Base-by-base conservation (phyloP, 2,329 filamentous ascomycete species). In the Arthrobotrys entomopaga region DNA sequence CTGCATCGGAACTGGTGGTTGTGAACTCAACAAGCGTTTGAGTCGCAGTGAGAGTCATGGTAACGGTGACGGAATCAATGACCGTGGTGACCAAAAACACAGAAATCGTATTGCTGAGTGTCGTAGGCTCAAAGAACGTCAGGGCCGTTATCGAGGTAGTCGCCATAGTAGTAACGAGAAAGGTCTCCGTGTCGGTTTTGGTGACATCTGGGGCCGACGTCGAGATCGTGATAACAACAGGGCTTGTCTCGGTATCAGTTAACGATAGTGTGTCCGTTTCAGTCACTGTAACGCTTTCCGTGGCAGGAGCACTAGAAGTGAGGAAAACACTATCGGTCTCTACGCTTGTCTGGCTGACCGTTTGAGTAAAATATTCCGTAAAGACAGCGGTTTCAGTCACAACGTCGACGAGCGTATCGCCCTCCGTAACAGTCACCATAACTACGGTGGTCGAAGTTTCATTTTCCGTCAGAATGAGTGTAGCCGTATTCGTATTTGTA, bases 401-500 rank as follows among this genome's bases (percentile, higher is more conserved):
- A 24, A 63, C 48, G 22, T 63, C 59, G 48, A 26, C 29, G 15
- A 26, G 3, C 8, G 20, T 26, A 13, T 24, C 48, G 2, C 16
- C 16, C 11, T 63, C 46, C 1, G 48, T 63, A 54, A 67, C 8
- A n/a, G 64, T 67, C 11, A 67, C 20, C 6, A 19, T 22, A 3
- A 60, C 13, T 6, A 48, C 34, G 7, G 54, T 60, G 11, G 64
- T 53, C 3, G 64, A 67, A 15, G 59, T 40, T 16, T 67, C 64
- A 46, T 7, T 53, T 7, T 16, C 22, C 1, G 64, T 67, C 3
- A 20, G 13, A 5, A 54, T 60, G 1, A 11, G 52, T 7, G 56
- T 29, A n/a, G 54, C 63, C 2, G 63, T 67, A 19, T 60, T 34
- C 2, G 64, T 59, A 29, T 54, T 67, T 15, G 49, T 54, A 6